Evolutionary conservation across 192 early-diverging fungal species (phyloP).

Genomic region (Backusella circina): DNA sequence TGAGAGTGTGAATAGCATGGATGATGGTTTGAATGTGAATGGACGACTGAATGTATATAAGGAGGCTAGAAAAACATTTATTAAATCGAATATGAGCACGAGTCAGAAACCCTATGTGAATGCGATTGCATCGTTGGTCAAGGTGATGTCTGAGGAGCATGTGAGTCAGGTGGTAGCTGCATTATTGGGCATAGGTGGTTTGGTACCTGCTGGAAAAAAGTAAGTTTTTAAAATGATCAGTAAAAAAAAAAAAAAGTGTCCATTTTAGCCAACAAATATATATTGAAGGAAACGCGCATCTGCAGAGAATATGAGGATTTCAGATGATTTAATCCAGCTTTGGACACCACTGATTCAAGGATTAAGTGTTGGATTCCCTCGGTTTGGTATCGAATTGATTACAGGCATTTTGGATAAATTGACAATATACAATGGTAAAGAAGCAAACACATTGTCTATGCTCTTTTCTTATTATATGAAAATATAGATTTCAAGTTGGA

Average conservation of each 20-base stretch:
- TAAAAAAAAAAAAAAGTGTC: background rate
- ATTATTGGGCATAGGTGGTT: slow-evolving; percentile 49
- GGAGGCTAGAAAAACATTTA: slow-evolving; percentile 19
- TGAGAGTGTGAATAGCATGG: background rate
- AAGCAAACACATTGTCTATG: no score
- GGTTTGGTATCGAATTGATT: slow-evolving; percentile 29
- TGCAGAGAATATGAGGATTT: slow-evolving; percentile 35
- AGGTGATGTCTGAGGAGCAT: background rate
- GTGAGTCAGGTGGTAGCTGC: slow-evolving; percentile 47
- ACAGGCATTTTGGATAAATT: slow-evolving; percentile 26
- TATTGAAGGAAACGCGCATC: slow-evolving; percentile 35
- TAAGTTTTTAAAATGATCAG: slow-evolving; percentile 13
- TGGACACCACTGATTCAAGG: slow-evolving; percentile 41
- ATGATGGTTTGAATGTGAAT: background rate
- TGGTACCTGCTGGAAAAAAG: slow-evolving; percentile 57
- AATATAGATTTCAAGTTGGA: slow-evolving; percentile 18
- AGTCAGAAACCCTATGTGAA: background rate
- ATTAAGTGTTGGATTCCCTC: slow-evolving; percentile 35
- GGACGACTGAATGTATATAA: slow-evolving; percentile 23
- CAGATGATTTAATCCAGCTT: slow-evolving; percentile 31
- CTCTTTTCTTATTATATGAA: no score
- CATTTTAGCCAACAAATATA: background rate
- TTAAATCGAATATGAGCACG: slow-evolving; percentile 6
- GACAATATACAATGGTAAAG: slow-evolving; percentile 7
- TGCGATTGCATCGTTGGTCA: background rate